phyloP scores from a whole-genome alignment of 495 filamentous ascomycete genomes.

The Penicillium psychrofluorescens region DNA sequence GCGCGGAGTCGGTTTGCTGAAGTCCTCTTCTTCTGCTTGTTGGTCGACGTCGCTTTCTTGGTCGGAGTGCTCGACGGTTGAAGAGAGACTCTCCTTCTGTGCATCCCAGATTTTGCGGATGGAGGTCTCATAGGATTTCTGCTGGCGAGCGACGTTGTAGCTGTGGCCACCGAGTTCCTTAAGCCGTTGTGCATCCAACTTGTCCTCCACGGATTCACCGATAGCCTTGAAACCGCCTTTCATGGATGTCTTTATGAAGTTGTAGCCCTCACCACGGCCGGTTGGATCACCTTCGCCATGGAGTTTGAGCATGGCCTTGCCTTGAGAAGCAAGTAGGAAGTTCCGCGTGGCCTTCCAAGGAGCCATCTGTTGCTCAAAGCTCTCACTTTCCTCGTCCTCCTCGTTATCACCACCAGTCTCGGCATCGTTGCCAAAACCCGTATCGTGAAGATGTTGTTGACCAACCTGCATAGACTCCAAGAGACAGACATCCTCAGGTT shows the following conservation, averaged over 20 bases:
- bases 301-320: slow-evolving; percentile 94
- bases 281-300: slow-evolving; percentile 96
- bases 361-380: slow-evolving; percentile 81
- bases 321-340: slow-evolving; percentile 85
- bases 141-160: slow-evolving; percentile 93
- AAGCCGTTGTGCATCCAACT: slow-evolving; percentile 69
- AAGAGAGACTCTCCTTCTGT: slow-evolving; percentile 71
- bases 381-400: slow-evolving; percentile 57
- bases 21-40: slow-evolving; percentile 57
- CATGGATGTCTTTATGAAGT: slow-evolving; percentile 95
- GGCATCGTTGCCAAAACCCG: slow-evolving; percentile 66
- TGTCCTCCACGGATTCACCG: slow-evolving; percentile 81
- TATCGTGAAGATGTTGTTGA: slow-evolving; percentile 71
- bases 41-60: slow-evolving; percentile 60
- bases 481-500: slow-evolving; percentile 89
- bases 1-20: slow-evolving; percentile 53
- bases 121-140: slow-evolving; percentile 78
- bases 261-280: slow-evolving; percentile 86
- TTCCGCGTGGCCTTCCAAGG: slow-evolving; percentile 94
- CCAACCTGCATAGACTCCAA: slow-evolving; percentile 97
- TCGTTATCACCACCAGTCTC: slow-evolving; percentile 67
- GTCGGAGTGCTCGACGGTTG: slow-evolving; percentile 54
- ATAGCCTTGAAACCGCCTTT: slow-evolving; percentile 93
- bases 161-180: slow-evolving; percentile 91
- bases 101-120: slow-evolving; percentile 86